Conservation (phyloP, 345 rosid genomes). For the Tarenaya hassleriana region DNA sequence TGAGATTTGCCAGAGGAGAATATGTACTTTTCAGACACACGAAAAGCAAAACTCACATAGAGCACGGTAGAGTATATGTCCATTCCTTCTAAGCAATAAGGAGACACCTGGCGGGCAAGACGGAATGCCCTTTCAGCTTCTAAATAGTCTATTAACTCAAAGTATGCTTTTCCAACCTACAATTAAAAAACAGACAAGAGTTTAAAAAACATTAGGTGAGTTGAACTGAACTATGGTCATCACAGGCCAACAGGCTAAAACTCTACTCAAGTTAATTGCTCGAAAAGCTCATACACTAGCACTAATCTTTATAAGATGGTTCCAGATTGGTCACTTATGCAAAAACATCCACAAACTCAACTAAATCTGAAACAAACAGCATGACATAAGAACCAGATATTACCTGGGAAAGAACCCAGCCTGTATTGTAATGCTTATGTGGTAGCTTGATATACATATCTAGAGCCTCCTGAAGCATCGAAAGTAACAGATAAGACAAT, state of each 20-base stretch:
- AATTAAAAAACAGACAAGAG: constrained; percentile 11
- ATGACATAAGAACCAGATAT: constrained; percentile 17
- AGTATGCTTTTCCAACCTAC: constrained; percentile 91
- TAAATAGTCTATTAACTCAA: constrained; percentile 82
- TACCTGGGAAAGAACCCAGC: constrained; percentile 99
- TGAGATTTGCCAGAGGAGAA: constrained; percentile 4
- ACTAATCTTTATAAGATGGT: constrained; percentile 7
- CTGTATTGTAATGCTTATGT: constrained; percentile 78
- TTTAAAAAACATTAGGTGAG: too few species aligned
- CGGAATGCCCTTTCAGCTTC: constrained; percentile 86
- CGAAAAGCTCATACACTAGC: not conserved
- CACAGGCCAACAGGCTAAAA: constrained; percentile 11
- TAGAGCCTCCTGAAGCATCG: constrained; percentile 70
- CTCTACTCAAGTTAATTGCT: too few species aligned
- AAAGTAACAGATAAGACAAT: constrained; percentile 26
- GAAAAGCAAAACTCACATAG: constrained; percentile 54
- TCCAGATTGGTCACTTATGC: not conserved
- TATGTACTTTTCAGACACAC: constrained; percentile 6
- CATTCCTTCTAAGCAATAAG: constrained; percentile 92
- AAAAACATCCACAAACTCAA: constrained; percentile 4
- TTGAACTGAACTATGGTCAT: too few species aligned
- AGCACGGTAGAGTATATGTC: constrained; percentile 93
- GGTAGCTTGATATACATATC: constrained; percentile 72
- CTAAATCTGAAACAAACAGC: too few species aligned
- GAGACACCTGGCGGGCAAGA: constrained; percentile 74